Base-by-base conservation (phyloP, 2,329 filamentous ascomycete genomes). In the Microsporum audouinii region DNA sequence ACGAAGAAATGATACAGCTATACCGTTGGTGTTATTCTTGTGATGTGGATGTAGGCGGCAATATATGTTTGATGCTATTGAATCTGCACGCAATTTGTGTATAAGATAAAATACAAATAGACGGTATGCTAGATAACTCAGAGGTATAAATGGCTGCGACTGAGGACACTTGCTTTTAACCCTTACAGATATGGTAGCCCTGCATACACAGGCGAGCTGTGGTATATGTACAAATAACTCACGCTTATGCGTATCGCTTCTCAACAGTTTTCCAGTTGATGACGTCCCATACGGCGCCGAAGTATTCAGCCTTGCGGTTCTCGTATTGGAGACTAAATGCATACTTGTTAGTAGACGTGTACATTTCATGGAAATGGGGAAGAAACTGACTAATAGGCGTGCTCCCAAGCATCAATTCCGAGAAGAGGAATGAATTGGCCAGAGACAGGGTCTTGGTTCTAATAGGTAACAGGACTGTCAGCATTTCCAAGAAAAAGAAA, bases 231-330 rank as follows among this genome's bases (percentile, higher is more conserved):
- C 49, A n/a, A 31, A 6, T 14, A 34, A 12, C 12, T 33, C 14
- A 12, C 5, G 5, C 66, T 73, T 79, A 82, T 69, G 79, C 75
- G 71, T 89, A 90, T 66, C 89, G 84, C 80, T 86, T 84, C 74
- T 88, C 86, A 51, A 90, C 91, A 36, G 88, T 84, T 83, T 91
- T 90, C 91, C 91, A 96, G 85, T 96, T 96, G 75, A 96, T 80
- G 57, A 96, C 91, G 68, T 95, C 89, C 91, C 91, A 96, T 73
- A 96, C 88, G 62, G 89, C 89, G 70, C 83, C 83, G 77, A 96
- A 96, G 82, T 96, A 96, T 79, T 96, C 91, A 62, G 88, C 91
- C 85, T 96, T 96, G 76, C 90, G 87, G 82, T 96, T 96, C 84
- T 96, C 84, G 79, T 96, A 96, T 80, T 96, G 89, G 64, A 96